Evolutionary conservation across 1,284 basidiomycete genomes (phyloP).

Genomic region (Naganishia cerealis): DNA sequence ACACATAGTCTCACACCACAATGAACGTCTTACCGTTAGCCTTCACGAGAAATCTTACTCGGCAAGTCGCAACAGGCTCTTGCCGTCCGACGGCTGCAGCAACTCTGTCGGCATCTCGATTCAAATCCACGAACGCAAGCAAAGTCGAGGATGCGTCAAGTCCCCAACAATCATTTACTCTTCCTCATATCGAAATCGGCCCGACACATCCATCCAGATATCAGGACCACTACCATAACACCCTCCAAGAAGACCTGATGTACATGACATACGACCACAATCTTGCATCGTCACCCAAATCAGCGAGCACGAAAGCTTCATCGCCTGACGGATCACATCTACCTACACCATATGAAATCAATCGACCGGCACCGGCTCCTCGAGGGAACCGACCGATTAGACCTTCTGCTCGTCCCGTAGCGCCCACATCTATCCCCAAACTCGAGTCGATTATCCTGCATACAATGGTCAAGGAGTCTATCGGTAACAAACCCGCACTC

Average conservation of each 20-base stretch:
- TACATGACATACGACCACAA: slow-evolving; percentile 91
- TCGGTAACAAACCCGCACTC: slow-evolving; percentile 73
- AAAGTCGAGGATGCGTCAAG: slow-evolving; percentile 6
- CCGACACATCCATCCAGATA: slow-evolving; percentile 72
- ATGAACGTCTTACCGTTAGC: slow-evolving; percentile 22
- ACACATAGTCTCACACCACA: neutral
- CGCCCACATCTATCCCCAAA: slow-evolving; percentile 66
- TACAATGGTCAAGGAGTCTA: slow-evolving; percentile 76
- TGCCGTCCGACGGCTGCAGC: slow-evolving; percentile 11
- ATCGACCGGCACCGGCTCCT: slow-evolving; percentile 49
- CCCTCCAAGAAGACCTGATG: slow-evolving; percentile 82
- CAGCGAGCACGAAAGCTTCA: slow-evolving; percentile 16
- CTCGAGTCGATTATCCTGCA: slow-evolving; percentile 84
- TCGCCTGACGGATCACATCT: slow-evolving; percentile 32
- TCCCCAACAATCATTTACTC: slow-evolving; percentile 17
- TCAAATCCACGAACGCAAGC: slow-evolving; percentile 26
- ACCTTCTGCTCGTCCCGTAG: slow-evolving; percentile 57
- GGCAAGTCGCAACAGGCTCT: slow-evolving; percentile 8
- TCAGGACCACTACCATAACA: slow-evolving; percentile 77
- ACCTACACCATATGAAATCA: slow-evolving; percentile 50
- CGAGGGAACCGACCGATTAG: slow-evolving; percentile 49
- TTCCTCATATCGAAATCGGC: slow-evolving; percentile 54
- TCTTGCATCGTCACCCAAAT: slow-evolving; percentile 45
- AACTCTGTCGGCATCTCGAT: slow-evolving; percentile 17
- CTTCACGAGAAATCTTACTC: slow-evolving; percentile 14